Base-by-base conservation (phyloP, 2,329 filamentous ascomycete species). In the Myriosclerotinia scirpicola region DNA sequence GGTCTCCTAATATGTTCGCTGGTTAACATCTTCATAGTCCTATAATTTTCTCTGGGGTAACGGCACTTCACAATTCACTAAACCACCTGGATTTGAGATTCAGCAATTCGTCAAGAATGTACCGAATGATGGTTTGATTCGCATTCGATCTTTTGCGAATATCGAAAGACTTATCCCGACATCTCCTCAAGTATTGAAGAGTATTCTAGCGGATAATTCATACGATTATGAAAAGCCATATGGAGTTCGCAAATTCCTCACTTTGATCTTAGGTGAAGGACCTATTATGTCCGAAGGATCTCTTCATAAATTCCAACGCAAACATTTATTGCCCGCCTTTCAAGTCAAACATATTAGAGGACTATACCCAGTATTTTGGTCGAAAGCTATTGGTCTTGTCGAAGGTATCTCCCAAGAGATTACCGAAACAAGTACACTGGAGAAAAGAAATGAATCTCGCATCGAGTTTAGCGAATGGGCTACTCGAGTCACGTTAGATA, bases 351-450 rank as follows among this genome's bases (percentile, higher is more conserved):
- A 95, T 73, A 83, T 96, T 76, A 95, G 93, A 75, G 86, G 93
- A 65, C 80, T 97, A 7, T 93, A 95, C 71, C 89, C 91, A 0
- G 79, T 90, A 6, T 96, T 97, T 77, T 97, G 92, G 92, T 73
- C 78, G 12, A 96, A 96, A 78, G 84, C 88, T 0, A 77, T 83
- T 5, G 88, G 93, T 74, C 84, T 90, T 71, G 85, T 87, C 6
- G 78, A 84, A 30, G 82, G 83, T 58, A 86, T 96, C 73, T 82
- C 80, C 0, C 76, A 79, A 9, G 78, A 82, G 30, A 75, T 86
- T 12, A 61, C 78, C 71, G 75, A 78, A 70, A 42, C 64, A 9
- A 54, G 36, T 34, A 75, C 82, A 11, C 74, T 68, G 71, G 77
- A 70, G 38, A 69, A 54, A 22, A 73, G 79, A 2, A 73, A 70